Conservation (phyloP, 805 yeast genomes). For the Alloascoidea hylecoeti region DNA sequence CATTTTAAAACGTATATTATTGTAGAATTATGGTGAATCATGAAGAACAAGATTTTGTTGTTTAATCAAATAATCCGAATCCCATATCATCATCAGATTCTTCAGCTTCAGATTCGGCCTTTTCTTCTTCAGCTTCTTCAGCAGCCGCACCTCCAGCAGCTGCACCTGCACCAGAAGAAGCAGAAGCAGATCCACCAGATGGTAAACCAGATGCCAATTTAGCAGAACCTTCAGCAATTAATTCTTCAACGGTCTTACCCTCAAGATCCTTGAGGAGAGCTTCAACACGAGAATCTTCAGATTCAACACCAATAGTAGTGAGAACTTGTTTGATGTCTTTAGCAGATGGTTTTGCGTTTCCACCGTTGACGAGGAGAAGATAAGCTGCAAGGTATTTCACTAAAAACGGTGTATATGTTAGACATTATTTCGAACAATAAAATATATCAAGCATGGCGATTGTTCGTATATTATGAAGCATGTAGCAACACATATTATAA, state of each 20-base stretch:
- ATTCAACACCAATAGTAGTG: conserved; percentile 92
- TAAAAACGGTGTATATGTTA: conserved; percentile 6
- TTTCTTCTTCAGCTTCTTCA: conserved; percentile 60
- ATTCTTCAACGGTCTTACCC: conserved; percentile 84
- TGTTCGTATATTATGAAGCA: no score
- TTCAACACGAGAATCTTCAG: conserved; percentile 78
- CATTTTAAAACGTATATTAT: no score
- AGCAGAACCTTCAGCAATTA: conserved; percentile 88
- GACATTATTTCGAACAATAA: no score
- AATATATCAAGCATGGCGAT: no score
- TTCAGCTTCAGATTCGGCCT: conserved; percentile 37
- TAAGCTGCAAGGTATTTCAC: conserved; percentile 99
- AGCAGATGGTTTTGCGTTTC: conserved; percentile 88
- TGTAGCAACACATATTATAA: no score
- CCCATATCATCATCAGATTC: conserved; percentile 71
- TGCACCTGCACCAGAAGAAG: conserved; percentile 58
- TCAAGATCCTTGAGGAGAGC: conserved; percentile 73
- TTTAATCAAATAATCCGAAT: no score
- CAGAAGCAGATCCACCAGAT: conserved; percentile 91
- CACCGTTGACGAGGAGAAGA: conserved; percentile 95
- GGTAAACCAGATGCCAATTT: conserved; percentile 96
- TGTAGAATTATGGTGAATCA: no score
- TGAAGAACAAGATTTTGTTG: no score
- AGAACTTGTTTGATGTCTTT: conserved; percentile 80
- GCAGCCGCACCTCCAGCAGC: conserved; percentile 59